phyloP scores from a whole-genome alignment of 495 filamentous ascomycete genomes.

The Trichoderma gamsii region DNA sequence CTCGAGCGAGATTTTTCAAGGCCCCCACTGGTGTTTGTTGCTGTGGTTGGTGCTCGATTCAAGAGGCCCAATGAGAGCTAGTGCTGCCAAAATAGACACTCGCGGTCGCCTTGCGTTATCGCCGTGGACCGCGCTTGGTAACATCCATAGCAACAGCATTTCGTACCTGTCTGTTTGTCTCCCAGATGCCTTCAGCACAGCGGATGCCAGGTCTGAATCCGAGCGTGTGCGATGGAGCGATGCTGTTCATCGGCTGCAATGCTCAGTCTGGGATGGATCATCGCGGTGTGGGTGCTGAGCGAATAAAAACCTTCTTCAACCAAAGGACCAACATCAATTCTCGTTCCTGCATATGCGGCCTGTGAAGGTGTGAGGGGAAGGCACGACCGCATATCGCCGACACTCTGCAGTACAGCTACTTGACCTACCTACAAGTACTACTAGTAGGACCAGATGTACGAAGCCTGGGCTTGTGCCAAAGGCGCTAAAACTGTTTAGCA shows the following conservation, averaged over 20 bases:
- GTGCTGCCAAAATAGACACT: neutral
- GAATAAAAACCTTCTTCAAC: neutral
- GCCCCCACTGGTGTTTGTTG: neutral
- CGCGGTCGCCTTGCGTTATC: neutral
- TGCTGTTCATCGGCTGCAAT: neutral
- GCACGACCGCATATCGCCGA: conserved; percentile 10
- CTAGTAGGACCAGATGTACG: neutral
- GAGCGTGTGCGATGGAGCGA: neutral
- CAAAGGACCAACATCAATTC: neutral
- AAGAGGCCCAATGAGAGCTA: neutral
- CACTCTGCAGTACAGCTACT: neutral
- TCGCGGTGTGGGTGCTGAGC: neutral
- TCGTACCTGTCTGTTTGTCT: too few species aligned
- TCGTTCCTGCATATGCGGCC: conserved; percentile 11
- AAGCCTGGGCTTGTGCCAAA: neutral
- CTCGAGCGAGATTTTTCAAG: neutral
- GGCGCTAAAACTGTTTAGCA: too few species aligned
- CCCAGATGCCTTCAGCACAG: neutral
- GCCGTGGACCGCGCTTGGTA: neutral
- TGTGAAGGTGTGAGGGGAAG: neutral
- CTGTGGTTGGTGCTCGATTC: neutral
- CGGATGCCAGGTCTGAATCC: neutral
- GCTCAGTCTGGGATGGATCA: neutral
- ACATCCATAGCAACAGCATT: too few species aligned
- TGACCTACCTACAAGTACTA: neutral